Evolutionary conservation across 148 eudicot species (phyloP), one percentile per base, ranked within the genome.

Genomic region (Arbutus unedo): DNA sequence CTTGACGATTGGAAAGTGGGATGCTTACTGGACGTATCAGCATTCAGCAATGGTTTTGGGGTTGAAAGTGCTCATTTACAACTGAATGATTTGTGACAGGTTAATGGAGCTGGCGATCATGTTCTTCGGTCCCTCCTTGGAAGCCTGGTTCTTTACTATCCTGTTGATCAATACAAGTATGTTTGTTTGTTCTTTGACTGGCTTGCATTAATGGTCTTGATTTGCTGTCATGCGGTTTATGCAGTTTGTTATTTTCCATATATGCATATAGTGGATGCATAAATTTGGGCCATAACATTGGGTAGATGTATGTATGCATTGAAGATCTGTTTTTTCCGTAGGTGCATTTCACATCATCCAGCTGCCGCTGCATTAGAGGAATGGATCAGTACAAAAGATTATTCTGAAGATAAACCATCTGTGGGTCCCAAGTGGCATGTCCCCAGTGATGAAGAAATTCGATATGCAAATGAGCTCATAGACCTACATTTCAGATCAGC

Each of bases 41-140:
- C 47, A 19, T 3, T 44, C 41, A 71, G 3, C 47, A 19, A 23
- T 73, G 38, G 81, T 55, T 49, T 60, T 66, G 43, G 71, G 71
- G 71, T 66, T 53, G 55, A 60, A 81, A 78, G 21, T 45, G 9
- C 83, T 82, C 75, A 55, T 16, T 55, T 8, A 45, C 11, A 66
- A 60, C n/a, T 76, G 25, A 47, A 47, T 84, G 75, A 44, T 87
- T 81, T 78, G 72, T 85, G 83, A 84, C 90, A 96, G 99, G 97
- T 96, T 83, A 96, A 96, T 85, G 95, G 97, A 57, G 98, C 96
- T 82, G 98, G 99, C 60, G 99, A 94, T 81, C 94, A 94, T 86
- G 87, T 96, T 82, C 97, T 96, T 31, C 95, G 99, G 62, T 91
- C 98, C 81, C 94, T 96, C 82, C 92, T 96, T 80, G 97, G 98